A percentile compares a stretch with the other conserved stretches of the same genome.
These are phyloP conservation scores for Flagelloscypha sp. DNA, from an alignment of 768 basidiomycete genomes.

Conservation along the genomic window DNA sequence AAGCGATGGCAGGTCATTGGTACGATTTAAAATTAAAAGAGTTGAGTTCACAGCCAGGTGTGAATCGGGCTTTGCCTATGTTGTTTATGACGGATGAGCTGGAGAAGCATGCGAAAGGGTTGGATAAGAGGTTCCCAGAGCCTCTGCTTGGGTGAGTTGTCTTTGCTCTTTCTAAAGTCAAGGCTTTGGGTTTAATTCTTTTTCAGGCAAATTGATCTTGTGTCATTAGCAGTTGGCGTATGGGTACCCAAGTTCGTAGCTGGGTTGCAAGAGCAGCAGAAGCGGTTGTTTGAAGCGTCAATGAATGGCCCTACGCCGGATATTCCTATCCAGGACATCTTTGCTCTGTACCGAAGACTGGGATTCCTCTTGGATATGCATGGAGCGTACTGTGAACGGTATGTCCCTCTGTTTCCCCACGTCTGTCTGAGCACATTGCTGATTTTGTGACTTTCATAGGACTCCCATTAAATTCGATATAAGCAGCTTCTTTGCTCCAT, in stretches of 20 bases:
- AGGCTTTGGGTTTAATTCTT: too few relatives aligned
- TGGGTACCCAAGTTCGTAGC: slow-evolving; percentile 56
- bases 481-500: slow-evolving; percentile 75
- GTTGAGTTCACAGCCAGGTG: slow-evolving; percentile 61
- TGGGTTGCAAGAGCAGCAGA: slow-evolving; percentile 63
- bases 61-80: slow-evolving; percentile 74
- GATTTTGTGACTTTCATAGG: slow-evolving; percentile 28
- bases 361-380: slow-evolving; percentile 75
- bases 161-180: background rate
- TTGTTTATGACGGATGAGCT: slow-evolving; percentile 82
- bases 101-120: slow-evolving; percentile 73
- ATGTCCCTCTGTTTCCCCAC: slow-evolving; percentile 20
- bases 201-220: slow-evolving; percentile 63
- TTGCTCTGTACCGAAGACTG: slow-evolving; percentile 74
- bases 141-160: slow-evolving; percentile 67
- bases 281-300: slow-evolving; percentile 71
- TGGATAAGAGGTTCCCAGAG: slow-evolving; percentile 83
- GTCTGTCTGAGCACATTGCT: slow-evolving; percentile 1
- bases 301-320: slow-evolving; percentile 84
- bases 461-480: slow-evolving; percentile 59
- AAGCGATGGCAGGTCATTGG: slow-evolving; percentile 48
- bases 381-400: slow-evolving; percentile 74
- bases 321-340: slow-evolving; percentile 84
- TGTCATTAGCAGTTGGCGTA: slow-evolving; percentile 64
- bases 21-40: slow-evolving; percentile 58